Percentiles rank a stretch among this genome's conserved stretches.
Conservation (phyloP, 2,329 filamentous ascomycete species). For the Exophiala sp. region DNA sequence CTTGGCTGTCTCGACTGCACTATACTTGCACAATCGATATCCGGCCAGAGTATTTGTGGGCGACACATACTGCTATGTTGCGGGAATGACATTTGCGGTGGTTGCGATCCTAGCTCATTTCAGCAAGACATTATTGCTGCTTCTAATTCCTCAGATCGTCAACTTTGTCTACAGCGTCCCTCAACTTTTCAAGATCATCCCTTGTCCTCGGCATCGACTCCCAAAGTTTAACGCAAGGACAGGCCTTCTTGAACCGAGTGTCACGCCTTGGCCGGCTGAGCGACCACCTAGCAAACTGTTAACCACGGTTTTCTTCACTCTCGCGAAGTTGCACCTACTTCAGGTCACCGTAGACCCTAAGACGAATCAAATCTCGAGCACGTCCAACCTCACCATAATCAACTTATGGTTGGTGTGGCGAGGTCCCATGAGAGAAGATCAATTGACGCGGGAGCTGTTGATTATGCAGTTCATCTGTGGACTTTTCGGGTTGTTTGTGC, state of each 20-base stretch:
- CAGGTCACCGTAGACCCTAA: constrained; percentile 61
- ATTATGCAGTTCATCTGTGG: constrained; percentile 71
- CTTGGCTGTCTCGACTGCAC: constrained; percentile 80
- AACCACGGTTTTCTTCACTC: constrained; percentile 57
- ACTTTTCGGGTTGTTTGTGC: constrained; percentile 72
- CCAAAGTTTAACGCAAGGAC: constrained; percentile 81
- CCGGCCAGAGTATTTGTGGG: constrained; percentile 93
- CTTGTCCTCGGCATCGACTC: constrained; percentile 86
- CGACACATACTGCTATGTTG: constrained; percentile 99
- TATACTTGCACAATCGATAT: constrained; percentile 91
- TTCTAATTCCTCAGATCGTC: constrained; percentile 89
- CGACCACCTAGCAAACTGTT: constrained; percentile 63
- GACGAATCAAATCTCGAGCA: constrained; percentile 57
- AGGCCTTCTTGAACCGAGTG: constrained; percentile 77
- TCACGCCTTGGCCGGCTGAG: constrained; percentile 64
- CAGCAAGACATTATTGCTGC: constrained; percentile 86
- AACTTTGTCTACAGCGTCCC: constrained; percentile 93
- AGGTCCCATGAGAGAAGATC: constrained; percentile 82
- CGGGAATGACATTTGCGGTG: constrained; percentile 97
- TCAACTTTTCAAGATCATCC: constrained; percentile 82
- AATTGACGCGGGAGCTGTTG: constrained; percentile 71
- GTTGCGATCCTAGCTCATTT: constrained; percentile 97
- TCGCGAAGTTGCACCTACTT: constrained; percentile 64
- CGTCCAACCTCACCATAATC: constrained; percentile 83
- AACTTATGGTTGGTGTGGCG: constrained; percentile 97